Conservation (phyloP, 2,329 filamentous ascomycete species). For the Exophiala phaeomuriformis region DNA sequence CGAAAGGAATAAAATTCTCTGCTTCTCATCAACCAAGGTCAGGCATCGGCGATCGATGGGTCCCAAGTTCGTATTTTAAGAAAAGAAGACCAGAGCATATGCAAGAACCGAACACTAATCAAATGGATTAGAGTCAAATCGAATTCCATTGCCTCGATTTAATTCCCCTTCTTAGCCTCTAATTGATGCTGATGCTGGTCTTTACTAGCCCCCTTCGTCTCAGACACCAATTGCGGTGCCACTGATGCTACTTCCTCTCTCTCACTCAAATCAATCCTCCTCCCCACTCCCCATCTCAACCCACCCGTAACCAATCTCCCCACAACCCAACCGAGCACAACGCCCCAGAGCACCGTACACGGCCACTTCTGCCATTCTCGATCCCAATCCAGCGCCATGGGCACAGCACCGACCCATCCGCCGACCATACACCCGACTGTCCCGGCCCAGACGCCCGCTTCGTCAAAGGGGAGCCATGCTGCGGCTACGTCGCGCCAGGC, state of each 20-base stretch:
- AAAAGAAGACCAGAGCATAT: too few relatives aligned
- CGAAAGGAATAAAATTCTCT: too few relatives aligned
- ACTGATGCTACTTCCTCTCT: slow-evolving; percentile 7
- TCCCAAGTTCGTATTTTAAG: too few relatives aligned
- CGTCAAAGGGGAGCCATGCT: slow-evolving; percentile 67
- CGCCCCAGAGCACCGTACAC: slow-evolving; percentile 76
- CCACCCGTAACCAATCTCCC: slow-evolving; percentile 39
- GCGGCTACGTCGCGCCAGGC: slow-evolving; percentile 66
- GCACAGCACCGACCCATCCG: slow-evolving; percentile 87
- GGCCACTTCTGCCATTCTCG: slow-evolving; percentile 99
- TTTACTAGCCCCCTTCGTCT: neutral
- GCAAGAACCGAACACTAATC: too few relatives aligned
- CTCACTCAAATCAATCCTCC: slow-evolving; percentile 27
- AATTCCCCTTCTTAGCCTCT: too few relatives aligned
- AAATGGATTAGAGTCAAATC: too few relatives aligned
- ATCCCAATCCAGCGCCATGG: slow-evolving; percentile 96
- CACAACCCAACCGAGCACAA: slow-evolving; percentile 68
- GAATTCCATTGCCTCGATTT: too few relatives aligned
- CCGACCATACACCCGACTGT: slow-evolving; percentile 71
- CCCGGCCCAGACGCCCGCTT: slow-evolving; percentile 64
- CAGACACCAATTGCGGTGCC: neutral
- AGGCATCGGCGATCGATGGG: too few relatives aligned
- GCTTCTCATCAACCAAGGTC: too few relatives aligned
- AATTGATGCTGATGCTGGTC: too few relatives aligned
- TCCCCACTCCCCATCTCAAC: slow-evolving; percentile 19